Conservation (phyloP, 148 eudicot genomes). For the Chenopodium album region DNA sequence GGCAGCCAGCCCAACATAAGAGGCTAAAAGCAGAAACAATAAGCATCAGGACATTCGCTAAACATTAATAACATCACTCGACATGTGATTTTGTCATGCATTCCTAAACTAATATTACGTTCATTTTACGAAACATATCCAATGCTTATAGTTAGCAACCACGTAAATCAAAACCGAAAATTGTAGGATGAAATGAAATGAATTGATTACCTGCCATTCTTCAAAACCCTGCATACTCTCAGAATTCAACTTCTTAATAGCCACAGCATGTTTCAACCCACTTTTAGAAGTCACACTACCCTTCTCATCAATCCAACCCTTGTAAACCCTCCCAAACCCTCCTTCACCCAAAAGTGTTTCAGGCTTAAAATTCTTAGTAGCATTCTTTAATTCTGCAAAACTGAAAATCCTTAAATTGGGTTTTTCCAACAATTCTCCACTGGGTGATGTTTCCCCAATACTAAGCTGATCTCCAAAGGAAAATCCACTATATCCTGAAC, state of each 20-base stretch:
- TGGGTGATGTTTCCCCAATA: conserved; percentile 32
- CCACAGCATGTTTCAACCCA: conserved; percentile 60
- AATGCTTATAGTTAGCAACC: too few species aligned
- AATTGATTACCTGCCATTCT: conserved; percentile 59
- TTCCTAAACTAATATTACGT: too few species aligned
- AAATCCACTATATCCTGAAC: conserved; percentile 44
- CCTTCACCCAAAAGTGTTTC: conserved; percentile 66
- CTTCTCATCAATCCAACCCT: conserved; percentile 72
- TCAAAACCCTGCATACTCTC: conserved; percentile 73
- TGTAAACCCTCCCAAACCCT: conserved; percentile 78
- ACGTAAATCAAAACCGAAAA: too few species aligned
- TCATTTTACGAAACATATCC: too few species aligned
- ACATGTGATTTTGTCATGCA: too few species aligned
- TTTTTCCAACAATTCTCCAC: conserved; percentile 32
- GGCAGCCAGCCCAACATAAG: too few species aligned
- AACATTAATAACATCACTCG: neutral
- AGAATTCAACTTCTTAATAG: conserved; percentile 69
- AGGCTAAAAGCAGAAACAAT: neutral
- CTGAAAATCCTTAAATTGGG: conserved; percentile 58
- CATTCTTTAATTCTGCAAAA: conserved; percentile 60
- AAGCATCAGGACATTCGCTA: neutral
- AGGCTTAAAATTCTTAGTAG: conserved; percentile 55
- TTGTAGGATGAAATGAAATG: neutral
- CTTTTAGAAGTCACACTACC: conserved; percentile 28
- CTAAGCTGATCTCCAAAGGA: conserved; percentile 41